phyloP scores from a whole-genome alignment of 169 alveolate genomes.

The Amoebophrya sp. region DNA sequence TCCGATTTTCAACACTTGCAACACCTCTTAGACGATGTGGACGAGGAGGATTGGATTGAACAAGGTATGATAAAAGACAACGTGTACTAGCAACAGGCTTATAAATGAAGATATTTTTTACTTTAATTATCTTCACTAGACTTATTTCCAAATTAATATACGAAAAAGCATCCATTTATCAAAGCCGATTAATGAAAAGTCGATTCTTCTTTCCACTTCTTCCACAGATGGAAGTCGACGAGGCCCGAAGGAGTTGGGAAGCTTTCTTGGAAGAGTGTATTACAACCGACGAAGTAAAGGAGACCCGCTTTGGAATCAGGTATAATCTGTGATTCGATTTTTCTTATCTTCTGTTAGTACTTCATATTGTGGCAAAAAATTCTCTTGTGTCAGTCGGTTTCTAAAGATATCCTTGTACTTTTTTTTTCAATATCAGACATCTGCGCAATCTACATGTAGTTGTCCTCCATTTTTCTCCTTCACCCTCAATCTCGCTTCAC shows the following conservation, averaged over 20 bases:
- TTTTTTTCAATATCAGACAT: no score
- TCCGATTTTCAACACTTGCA: neutral
- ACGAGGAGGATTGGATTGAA: constrained; percentile 9
- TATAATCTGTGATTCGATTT: neutral
- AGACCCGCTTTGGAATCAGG: constrained; percentile 9
- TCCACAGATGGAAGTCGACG: neutral
- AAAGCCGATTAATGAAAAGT: no score
- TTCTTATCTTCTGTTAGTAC: neutral
- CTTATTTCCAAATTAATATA: no score
- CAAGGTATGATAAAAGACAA: neutral
- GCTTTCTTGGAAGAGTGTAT: neutral
- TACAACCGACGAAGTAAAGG: neutral
- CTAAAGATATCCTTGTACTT: neutral
- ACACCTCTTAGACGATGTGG: neutral
- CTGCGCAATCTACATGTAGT: neutral
- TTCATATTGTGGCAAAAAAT: neutral
- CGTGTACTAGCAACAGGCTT: no score
- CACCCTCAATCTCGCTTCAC: no score
- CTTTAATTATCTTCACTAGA: no score
- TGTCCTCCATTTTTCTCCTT: no score
- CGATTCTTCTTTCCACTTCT: no score
- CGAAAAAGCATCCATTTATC: neutral
- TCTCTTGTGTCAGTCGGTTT: neutral
- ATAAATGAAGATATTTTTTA: no score
- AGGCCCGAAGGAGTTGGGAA: neutral